Evolutionary conservation across 805 yeast species (phyloP), one percentile per base, ranked within the genome.

Genomic region (Ogataea pilisensis): DNA sequence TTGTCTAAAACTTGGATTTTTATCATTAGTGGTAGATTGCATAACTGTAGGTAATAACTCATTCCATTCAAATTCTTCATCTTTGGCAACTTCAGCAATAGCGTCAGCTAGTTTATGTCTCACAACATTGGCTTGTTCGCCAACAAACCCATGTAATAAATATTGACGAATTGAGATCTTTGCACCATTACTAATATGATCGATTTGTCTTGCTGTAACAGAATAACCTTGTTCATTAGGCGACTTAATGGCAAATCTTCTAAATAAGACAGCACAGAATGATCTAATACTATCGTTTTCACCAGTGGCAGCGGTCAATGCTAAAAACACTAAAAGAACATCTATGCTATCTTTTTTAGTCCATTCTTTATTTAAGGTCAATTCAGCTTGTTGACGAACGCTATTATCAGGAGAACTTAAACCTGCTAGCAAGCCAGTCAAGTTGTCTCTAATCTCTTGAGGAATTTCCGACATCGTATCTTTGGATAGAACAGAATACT

Each of bases 101-200:
- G 95, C 95, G 68, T 93, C 99, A 2, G 96, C 82, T 36, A 93
- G 68, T 58, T 91, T 93, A 63, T 91, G 96, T 59, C 97, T 80
- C 25, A 88, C 88, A 47, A 76, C 78, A 46, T 78, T 78, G n/a
- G 84, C 68, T 58, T 82, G 87, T 44, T 73, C 81, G 9, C 78
- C 60, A 3, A 76, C 59, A 54, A 91, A 87, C 13, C 96, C 98
- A 43, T 74, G 74, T 49, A 90, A 69, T 29, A 91, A 72, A 18
- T 78, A 69, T 14, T 68, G 51, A 49, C 95, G 78, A 38, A 91
- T 78, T 55, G 82, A 84, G 29, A 55, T 61, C 44, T 78, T 71
- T 2, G 81, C 82, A 6, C 70, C 74, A 25, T 73, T 74, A 37
- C 79, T 69, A 20, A 89, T 68, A 34, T 75, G 76, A 25, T 91